phyloP scores from a whole-genome alignment of 495 filamentous ascomycete genomes.

The Monascus purpureus region DNA sequence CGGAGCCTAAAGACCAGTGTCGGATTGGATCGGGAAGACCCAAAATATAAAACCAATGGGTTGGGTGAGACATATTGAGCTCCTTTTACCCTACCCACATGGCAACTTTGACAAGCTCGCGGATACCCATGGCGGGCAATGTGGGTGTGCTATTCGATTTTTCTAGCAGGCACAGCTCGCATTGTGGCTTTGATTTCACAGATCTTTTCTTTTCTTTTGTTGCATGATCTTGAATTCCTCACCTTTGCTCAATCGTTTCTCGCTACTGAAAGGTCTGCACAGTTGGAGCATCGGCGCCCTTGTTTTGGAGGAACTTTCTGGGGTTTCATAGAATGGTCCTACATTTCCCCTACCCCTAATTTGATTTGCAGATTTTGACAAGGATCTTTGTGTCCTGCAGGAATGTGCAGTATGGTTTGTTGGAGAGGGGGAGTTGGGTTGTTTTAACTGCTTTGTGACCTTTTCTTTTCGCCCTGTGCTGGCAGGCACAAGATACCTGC shows the following conservation, averaged over 20 bases:
- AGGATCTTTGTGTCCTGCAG: constrained; percentile 5
- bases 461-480: constrained; percentile 3
- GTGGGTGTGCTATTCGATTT: constrained; percentile 9
- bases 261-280: background rate
- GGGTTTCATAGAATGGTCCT: background rate
- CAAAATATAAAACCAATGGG: constrained; percentile 38
- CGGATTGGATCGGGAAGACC: constrained; percentile 37
- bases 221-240: constrained; percentile 5
- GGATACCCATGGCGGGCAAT: too few species aligned
- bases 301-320: background rate
- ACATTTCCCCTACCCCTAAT: too few species aligned
- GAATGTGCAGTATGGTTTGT: background rate
- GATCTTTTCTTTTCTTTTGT: background rate
- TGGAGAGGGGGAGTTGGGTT: background rate
- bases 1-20: constrained; percentile 35
- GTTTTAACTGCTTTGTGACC: constrained; percentile 4
- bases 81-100: too few species aligned
- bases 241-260: constrained; percentile 4
- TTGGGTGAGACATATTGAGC: constrained; percentile 60
- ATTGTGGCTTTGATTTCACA: constrained; percentile 5
- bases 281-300: background rate
- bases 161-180: constrained; percentile 9
- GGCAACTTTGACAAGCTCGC: too few species aligned
- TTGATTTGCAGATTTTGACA: too few species aligned
- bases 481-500: too few species aligned